Conservation (phyloP, 2,329 filamentous ascomycete genomes). For the Calonectria pauciramosa region DNA sequence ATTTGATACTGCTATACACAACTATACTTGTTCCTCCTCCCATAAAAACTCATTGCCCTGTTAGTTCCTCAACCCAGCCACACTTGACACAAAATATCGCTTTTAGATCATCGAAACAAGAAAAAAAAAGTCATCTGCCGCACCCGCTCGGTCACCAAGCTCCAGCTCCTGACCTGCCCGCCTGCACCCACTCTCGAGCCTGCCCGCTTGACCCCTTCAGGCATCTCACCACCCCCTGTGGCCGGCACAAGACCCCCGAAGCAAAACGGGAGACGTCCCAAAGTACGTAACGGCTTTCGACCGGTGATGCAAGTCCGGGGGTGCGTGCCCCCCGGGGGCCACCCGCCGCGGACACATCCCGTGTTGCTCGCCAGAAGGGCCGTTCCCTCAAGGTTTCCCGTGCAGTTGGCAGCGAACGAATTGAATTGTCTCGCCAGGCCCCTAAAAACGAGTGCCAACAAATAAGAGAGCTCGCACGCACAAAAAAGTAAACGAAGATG, state of each 20-base stretch:
- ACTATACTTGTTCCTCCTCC: too few relatives aligned
- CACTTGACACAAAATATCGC: neutral
- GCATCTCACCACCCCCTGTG: constrained; percentile 17
- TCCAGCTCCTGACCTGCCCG: constrained; percentile 24
- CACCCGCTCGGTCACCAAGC: constrained; percentile 16
- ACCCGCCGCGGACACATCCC: neutral
- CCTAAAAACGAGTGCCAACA: neutral
- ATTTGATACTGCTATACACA: neutral
- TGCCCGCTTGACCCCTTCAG: constrained; percentile 34
- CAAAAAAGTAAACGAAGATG: neutral
- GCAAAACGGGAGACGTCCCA: neutral
- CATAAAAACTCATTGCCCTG: neutral
- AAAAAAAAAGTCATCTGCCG: neutral
- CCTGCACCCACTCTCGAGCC: constrained; percentile 36
- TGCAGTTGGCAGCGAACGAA: neutral
- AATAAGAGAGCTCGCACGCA: neutral
- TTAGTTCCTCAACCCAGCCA: neutral
- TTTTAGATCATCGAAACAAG: neutral
- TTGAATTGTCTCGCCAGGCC: neutral
- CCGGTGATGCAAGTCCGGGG: constrained; percentile 25
- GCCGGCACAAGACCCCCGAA: constrained; percentile 45
- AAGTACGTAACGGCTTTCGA: constrained; percentile 14
- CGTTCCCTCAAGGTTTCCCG: neutral
- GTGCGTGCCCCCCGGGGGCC: neutral
- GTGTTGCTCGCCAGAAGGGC: neutral